These are phyloP conservation scores for Venturia effusa DNA, from an alignment of 2,329 filamentous ascomycete species.

Conservation along the genomic window DNA sequence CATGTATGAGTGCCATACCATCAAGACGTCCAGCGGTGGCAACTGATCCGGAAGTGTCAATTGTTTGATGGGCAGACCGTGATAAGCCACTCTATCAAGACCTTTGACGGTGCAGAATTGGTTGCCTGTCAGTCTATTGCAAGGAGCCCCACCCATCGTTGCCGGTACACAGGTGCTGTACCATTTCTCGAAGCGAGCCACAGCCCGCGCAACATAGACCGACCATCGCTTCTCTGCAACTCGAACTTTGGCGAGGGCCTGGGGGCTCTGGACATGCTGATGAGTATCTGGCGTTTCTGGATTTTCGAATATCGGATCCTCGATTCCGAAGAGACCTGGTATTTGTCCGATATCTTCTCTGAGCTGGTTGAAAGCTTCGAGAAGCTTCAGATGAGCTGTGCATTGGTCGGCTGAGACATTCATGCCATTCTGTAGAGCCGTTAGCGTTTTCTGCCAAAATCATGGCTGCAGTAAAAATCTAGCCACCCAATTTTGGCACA, in stretches of 20 bases:
- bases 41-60: conserved; percentile 35
- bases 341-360: conserved; percentile 55
- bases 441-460: neutral
- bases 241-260: conserved; percentile 31
- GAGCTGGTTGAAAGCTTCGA: conserved; percentile 56
- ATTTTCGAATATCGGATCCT: conserved; percentile 1
- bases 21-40: conserved; percentile 58
- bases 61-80: conserved; percentile 16
- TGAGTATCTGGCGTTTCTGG: conserved; percentile 15
- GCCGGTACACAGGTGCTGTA: conserved; percentile 37
- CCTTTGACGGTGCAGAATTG: conserved; percentile 13
- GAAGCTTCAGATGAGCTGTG: conserved; percentile 62
- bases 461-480: neutral
- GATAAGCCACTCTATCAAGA: conserved; percentile 24
- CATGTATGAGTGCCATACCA: conserved; percentile 74
- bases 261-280: conserved; percentile 23
- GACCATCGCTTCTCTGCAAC: conserved; percentile 66
- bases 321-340: conserved; percentile 56
- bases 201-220: conserved; percentile 56
- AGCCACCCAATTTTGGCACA: neutral
- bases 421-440: conserved; percentile 17
- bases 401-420: conserved; percentile 43
- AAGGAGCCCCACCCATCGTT: conserved; percentile 24
- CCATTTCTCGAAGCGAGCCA: conserved; percentile 58
- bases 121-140: conserved; percentile 14